phyloP scores from a whole-genome alignment of 257 asterid genomes.

The Solanum pimpinellifolium region DNA sequence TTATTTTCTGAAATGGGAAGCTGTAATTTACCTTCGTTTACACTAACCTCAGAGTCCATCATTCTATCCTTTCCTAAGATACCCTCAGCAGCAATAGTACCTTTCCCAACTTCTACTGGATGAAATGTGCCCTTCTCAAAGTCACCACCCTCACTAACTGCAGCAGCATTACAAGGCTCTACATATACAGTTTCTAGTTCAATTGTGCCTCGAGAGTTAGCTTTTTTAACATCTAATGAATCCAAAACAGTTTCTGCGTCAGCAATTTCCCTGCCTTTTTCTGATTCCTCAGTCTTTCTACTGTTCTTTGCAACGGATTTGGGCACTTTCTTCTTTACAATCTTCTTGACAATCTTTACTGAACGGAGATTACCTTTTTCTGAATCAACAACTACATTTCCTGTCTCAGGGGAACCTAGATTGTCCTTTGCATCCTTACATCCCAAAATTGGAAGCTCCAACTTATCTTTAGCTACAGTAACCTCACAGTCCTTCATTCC shows the following conservation, averaged over 20 bases:
- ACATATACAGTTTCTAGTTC: background rate
- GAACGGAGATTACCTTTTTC: background rate
- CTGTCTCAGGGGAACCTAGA: background rate
- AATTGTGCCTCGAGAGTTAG: background rate
- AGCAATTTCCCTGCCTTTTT: background rate
- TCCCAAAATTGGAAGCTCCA: constrained; percentile 1
- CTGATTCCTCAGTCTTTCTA: constrained; percentile 6
- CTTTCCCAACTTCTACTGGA: constrained; percentile 8
- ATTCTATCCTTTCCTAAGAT: background rate
- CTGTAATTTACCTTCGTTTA: background rate
- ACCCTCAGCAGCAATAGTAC: background rate
- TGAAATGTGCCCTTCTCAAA: background rate
- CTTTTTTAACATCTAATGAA: background rate
- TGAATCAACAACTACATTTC: background rate
- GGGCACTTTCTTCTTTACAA: constrained; percentile 54
- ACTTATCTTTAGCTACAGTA: background rate
- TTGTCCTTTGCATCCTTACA: background rate
- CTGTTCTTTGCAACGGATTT: constrained; percentile 8
- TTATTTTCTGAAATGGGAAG: background rate
- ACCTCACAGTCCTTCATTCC: background rate
- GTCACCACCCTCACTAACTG: constrained; percentile 4
- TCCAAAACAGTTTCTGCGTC: background rate
- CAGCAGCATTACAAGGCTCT: constrained; percentile 3
- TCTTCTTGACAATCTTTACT: constrained; percentile 44
- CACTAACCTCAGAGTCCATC: constrained; percentile 2